phyloP scores from a whole-genome alignment of 2,329 filamentous ascomycete genomes.

The Colletotrichum australisinense region DNA sequence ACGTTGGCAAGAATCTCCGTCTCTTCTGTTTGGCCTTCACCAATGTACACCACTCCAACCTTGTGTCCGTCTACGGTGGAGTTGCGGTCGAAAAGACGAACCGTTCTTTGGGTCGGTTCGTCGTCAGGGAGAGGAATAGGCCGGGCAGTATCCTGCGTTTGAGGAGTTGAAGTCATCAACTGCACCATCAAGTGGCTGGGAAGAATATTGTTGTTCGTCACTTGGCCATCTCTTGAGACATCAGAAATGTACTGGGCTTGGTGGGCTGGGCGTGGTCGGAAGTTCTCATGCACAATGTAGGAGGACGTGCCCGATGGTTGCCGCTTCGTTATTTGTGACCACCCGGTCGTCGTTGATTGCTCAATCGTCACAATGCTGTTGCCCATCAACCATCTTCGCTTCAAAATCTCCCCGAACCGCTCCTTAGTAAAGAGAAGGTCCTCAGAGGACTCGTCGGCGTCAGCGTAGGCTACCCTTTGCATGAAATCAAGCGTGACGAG shows the following conservation, averaged over 20 bases:
- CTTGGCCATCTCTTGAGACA: constrained; percentile 60
- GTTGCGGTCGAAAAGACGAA: constrained; percentile 85
- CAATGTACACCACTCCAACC: constrained; percentile 93
- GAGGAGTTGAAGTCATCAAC: constrained; percentile 72
- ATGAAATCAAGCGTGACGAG: constrained; percentile 95
- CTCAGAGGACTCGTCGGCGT: constrained; percentile 80
- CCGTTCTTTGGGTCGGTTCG: constrained; percentile 77
- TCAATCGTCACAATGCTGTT: constrained; percentile 81
- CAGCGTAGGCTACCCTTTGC: constrained; percentile 87
- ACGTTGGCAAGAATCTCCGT: constrained; percentile 88
- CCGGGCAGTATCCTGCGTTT: constrained; percentile 68
- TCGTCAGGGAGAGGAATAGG: constrained; percentile 81
- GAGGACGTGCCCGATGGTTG: constrained; percentile 76
- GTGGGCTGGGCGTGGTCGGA: constrained; percentile 67
- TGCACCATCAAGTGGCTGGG: constrained; percentile 81
- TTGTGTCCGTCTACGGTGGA: constrained; percentile 96
- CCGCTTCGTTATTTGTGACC: constrained; percentile 77
- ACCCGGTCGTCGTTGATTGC: constrained; percentile 73
- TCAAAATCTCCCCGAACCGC: constrained; percentile 73
- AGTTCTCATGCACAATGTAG: constrained; percentile 70
- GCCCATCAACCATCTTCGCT: constrained; percentile 78
- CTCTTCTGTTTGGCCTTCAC: constrained; percentile 85
- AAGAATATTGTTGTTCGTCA: constrained; percentile 70
- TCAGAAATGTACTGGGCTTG: constrained; percentile 62
- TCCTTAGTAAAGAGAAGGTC: constrained; percentile 74